Evolutionary conservation across 805 yeast genomes (phyloP), one percentile per base, ranked within the genome.

Genomic region (Ogataea haglerorum): DNA sequence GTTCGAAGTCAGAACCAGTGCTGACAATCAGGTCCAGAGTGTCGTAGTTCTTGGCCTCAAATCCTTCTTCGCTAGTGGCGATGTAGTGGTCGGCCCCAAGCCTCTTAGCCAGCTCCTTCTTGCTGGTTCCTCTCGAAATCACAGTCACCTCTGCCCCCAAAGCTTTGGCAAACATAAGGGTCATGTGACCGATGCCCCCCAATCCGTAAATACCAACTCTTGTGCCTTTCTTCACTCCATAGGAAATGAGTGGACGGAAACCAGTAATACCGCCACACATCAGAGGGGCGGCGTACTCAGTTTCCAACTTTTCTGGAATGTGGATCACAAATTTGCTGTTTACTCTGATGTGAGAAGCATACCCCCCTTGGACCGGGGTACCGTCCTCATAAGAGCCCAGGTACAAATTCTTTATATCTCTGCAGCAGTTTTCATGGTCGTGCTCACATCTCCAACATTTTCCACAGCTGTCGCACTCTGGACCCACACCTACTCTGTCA

Each of bases 401-500:
- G 47, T 67, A 68, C 13, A 73, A 66, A 32, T 56, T 58, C 15
- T 66, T 63, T 35, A 49, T 44, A 5, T 63, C 45, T 2, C 65
- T 61, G 47, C 73, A 69, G 48, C 65, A 63, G 22, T 52, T 55
- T 40, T 81, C 83, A 56, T 79, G 72, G 51, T 68, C 70, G 27
- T 55, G 47, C 16, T 68, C 58, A 70, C 89, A 86, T 54, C 78
- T 69, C 34, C 68, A 54, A 65, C 95, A 86, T 12, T 73, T 64
- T 40, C 70, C 61, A 66, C 95, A 85, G 27, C 84, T 67, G 43
- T 64, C 67, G 18, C 72, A 68, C 55, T 76, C 80, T 18, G 93
- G 91, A 52, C 95, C 95, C 36, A 84, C 73, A 40, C 91, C 95
- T 19, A 84, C 93, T 49, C 87, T 70, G 49, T 85, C 81, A 42